Evolutionary conservation across 2,329 filamentous ascomycete genomes (phyloP).

Genomic region (Alternaria atra): DNA sequence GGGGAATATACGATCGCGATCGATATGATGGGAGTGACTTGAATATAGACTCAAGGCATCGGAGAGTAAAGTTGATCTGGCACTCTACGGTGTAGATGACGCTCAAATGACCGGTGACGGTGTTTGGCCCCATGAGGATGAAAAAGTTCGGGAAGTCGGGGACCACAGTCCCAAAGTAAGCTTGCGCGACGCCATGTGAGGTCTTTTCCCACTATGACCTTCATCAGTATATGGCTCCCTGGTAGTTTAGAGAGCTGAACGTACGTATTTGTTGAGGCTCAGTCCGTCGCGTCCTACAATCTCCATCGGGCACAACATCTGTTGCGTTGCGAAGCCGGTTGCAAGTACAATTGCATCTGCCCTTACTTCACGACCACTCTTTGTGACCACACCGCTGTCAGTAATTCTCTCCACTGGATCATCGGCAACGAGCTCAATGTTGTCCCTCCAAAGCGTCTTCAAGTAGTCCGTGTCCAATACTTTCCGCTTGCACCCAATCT

Average conservation of each 20-base stretch:
- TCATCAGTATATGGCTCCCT: slow-evolving; percentile 1
- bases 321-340: slow-evolving; percentile 60
- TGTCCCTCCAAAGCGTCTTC: slow-evolving; percentile 53
- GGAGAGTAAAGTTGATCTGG: slow-evolving; percentile 60
- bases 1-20: slow-evolving; percentile 31
- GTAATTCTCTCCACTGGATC: slow-evolving; percentile 55
- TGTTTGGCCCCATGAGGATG: slow-evolving; percentile 48
- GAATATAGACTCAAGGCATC: slow-evolving; percentile 56
- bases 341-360: slow-evolving; percentile 61
- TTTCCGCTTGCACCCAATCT: slow-evolving; percentile 60
- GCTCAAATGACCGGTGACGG: slow-evolving; percentile 59
- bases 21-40: slow-evolving; percentile 39
- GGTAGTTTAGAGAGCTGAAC: not conserved
- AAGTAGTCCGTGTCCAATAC: slow-evolving; percentile 60
- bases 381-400: slow-evolving; percentile 51
- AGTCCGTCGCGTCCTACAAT: slow-evolving; percentile 56
- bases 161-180: slow-evolving; percentile 62
- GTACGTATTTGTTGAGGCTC: slow-evolving; percentile 50
- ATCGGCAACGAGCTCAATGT: slow-evolving; percentile 54
- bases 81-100: slow-evolving; percentile 63
- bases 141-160: slow-evolving; percentile 44
- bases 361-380: slow-evolving; percentile 49
- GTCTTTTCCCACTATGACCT: slow-evolving; percentile 50
- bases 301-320: slow-evolving; percentile 58
- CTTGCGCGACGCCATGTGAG: slow-evolving; percentile 50